These are phyloP conservation scores for Sporothrix pseudoabietina DNA, from an alignment of 2,329 filamentous ascomycete species.

Conservation along the genomic window DNA sequence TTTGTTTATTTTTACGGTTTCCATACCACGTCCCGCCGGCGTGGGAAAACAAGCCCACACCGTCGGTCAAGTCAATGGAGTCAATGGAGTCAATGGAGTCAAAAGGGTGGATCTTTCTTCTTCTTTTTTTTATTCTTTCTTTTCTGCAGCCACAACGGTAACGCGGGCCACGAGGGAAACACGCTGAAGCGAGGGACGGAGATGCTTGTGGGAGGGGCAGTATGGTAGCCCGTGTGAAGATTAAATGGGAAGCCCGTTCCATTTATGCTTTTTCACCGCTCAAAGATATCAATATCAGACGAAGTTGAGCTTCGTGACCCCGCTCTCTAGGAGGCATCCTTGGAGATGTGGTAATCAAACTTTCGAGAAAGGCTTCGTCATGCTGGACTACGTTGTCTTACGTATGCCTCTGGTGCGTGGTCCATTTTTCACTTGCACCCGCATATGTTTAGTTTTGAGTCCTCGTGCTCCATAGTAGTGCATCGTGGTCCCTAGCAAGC, in stretches of 20 bases:
- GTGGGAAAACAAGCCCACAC: neutral
- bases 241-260: neutral
- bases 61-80: neutral
- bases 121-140: no score
- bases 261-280: neutral
- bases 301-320: neutral
- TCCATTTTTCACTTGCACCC: neutral
- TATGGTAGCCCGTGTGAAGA: neutral
- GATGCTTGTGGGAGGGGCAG: neutral
- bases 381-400: conserved; percentile 1
- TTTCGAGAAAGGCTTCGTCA: neutral
- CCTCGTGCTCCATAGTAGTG: neutral
- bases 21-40: neutral
- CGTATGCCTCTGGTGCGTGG: neutral
- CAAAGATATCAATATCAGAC: neutral
- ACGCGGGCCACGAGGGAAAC: neutral
- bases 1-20: neutral
- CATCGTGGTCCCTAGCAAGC: neutral
- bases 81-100: no score
- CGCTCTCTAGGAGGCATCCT: neutral
- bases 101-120: no score
- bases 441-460: neutral
- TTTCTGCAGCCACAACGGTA: neutral
- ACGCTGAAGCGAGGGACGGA: neutral
- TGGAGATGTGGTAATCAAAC: neutral